phyloP scores from a whole-genome alignment of 441 rosid species.

The Francoa sonchifolia region DNA sequence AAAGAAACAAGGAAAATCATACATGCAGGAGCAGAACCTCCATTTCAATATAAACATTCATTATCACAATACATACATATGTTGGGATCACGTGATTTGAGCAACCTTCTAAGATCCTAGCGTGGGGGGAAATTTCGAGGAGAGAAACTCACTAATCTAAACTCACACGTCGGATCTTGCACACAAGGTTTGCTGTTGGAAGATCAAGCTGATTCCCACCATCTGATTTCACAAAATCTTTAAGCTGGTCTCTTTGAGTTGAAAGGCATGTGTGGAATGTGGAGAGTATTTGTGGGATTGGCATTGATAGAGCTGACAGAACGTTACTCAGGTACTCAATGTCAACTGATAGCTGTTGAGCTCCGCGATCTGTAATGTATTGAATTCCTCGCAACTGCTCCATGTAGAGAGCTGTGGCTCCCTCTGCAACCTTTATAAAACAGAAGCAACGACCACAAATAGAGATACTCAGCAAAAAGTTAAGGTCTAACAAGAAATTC shows the following conservation, averaged over 20 bases:
- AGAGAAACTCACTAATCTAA: slow-evolving; percentile 37
- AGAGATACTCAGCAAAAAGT: too few species aligned
- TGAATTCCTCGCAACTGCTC: slow-evolving; percentile 93
- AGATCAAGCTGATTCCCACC: slow-evolving; percentile 73
- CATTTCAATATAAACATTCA: too few species aligned
- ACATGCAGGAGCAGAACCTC: too few species aligned
- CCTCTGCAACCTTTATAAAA: slow-evolving; percentile 67
- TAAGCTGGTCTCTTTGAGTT: slow-evolving; percentile 70
- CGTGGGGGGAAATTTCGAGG: not conserved
- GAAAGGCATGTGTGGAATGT: slow-evolving; percentile 82
- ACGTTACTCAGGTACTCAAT: slow-evolving; percentile 92
- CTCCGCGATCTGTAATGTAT: slow-evolving; percentile 72
- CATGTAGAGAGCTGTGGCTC: slow-evolving; percentile 84
- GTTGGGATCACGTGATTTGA: too few species aligned
- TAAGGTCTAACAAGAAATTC: too few species aligned
- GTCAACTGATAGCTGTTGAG: slow-evolving; percentile 78
- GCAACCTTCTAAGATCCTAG: too few species aligned
- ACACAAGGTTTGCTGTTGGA: slow-evolving; percentile 74
- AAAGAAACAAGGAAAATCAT: too few species aligned
- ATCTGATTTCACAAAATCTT: slow-evolving; percentile 57
- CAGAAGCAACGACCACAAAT: too few species aligned
- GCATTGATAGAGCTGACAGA: slow-evolving; percentile 87
- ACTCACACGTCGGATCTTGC: slow-evolving; percentile 72
- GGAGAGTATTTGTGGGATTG: slow-evolving; percentile 59
- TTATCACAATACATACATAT: too few species aligned